Base-by-base conservation (phyloP, 2,329 filamentous ascomycete species). In the Lasiodiplodia citricola region DNA sequence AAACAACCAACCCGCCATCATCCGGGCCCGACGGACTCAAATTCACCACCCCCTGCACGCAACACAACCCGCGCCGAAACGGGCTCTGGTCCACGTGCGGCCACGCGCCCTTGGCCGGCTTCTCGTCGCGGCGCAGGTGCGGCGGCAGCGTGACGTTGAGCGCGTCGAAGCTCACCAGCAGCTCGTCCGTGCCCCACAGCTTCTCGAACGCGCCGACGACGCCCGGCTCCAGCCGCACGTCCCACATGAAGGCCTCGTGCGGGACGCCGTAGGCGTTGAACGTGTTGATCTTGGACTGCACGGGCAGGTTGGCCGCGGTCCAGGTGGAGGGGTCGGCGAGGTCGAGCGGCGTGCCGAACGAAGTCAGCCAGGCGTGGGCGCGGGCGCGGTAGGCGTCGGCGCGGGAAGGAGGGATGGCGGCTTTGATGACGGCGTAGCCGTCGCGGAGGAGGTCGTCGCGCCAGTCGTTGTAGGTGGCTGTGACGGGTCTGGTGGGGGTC, bases 41-140 rank as follows among this genome's bases (percentile, higher is more conserved):
- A 72, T 87, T 86, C 2, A 86, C 82, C 0, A 87, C 77, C 4
- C 85, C 85, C 69, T 87, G 85, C 2, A 85, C 76, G 70, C 85
- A 87, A 2, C 83, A 79, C 73, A 87, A 85, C 0, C 84, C 85
- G 14, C 77, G 78, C 80, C 80, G 71, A 7, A 57, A 57, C 4
- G 74, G 75, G 25, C 71, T 71, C 44, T 76, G 74, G 37, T 76
- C 75, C 56, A 74, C 71, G 60, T 83, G 81, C 23, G 77, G 75
- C 80, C 81, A 83, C 10, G 69, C 67, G 69, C 74, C 72, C 35
- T 74, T 73, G 25, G 70, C 69, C 2, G 79, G 71, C 23, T 73
- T 76, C 25, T 75, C 74, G 68, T 75, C 74, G 4, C 18, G 18
- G 44, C 44, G 44, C 18, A 47, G 44, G 44, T 47, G 44, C 18